Conservation (phyloP, 495 filamentous ascomycete genomes). For the Hyaloscypha finlandica region DNA sequence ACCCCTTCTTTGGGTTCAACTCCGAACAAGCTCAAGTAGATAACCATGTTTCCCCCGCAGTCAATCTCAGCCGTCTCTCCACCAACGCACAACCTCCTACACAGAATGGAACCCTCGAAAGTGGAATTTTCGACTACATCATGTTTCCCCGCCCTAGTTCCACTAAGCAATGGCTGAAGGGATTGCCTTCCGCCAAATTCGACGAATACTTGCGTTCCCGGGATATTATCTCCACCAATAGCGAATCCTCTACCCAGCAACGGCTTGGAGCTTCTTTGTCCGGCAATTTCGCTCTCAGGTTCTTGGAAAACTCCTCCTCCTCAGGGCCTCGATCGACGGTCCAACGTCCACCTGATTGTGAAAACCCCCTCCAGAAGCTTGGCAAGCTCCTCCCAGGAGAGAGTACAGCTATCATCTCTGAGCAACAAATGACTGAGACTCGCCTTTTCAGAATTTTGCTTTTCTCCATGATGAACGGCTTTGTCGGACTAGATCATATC, state of each 20-base stretch:
- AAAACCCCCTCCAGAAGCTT: conserved; percentile 1
- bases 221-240: conserved; percentile 2
- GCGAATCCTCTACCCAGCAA: conserved; percentile 3
- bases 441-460: conserved; percentile 4
- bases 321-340: background rate
- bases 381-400: background rate
- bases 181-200: background rate
- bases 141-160: background rate
- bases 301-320: conserved; percentile 1
- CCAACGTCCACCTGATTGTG: background rate
- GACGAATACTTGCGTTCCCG: conserved; percentile 4
- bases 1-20: conserved; percentile 3
- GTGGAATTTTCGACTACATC: conserved; percentile 1
- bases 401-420: conserved; percentile 3
- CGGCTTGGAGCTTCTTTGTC: conserved; percentile 4
- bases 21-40: background rate
- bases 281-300: conserved; percentile 2
- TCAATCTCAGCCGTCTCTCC: conserved; percentile 6
- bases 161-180: conserved; percentile 11
- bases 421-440: conserved; percentile 7
- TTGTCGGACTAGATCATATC: conserved; percentile 8
- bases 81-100: conserved; percentile 1
- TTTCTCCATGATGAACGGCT: conserved; percentile 10
- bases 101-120: conserved; percentile 3
- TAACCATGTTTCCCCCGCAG: background rate